Conservation (phyloP, 179 eudicot genomes). For the Drosera spatulata region DNA sequence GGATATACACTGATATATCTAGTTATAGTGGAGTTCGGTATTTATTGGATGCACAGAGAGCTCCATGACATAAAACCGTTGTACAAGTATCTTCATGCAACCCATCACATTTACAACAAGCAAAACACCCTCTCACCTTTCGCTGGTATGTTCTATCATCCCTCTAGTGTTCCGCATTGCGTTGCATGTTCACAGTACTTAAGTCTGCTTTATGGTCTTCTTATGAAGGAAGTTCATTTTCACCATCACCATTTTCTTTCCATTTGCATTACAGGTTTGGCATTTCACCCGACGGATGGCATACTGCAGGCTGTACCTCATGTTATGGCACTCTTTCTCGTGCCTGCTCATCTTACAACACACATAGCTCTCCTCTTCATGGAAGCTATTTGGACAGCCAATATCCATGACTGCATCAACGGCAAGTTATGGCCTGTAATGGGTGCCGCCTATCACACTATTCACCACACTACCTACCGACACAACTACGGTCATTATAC, state of each 20-base stretch:
- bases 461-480: slow-evolving; percentile 83
- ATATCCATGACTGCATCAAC: slow-evolving; percentile 81
- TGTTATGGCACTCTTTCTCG: slow-evolving; percentile 48
- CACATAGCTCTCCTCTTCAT: slow-evolving; percentile 63
- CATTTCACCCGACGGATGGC: slow-evolving; percentile 88
- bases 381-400: slow-evolving; percentile 84
- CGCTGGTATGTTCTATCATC: slow-evolving; percentile 49
- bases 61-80: slow-evolving; percentile 82
- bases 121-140: slow-evolving; percentile 90
- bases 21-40: slow-evolving; percentile 57
- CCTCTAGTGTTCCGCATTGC: background rate
- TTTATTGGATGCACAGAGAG: slow-evolving; percentile 81
- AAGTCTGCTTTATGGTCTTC: background rate
- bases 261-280: slow-evolving; percentile 41
- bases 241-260: too few relatives aligned
- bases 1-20: slow-evolving; percentile 37
- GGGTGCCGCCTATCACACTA: slow-evolving; percentile 98
- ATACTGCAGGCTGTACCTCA: slow-evolving; percentile 85
- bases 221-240: too few relatives aligned
- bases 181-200: background rate
- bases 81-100: slow-evolving; percentile 79
- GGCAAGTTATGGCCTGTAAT: slow-evolving; percentile 87
- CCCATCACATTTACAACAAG: slow-evolving; percentile 93
- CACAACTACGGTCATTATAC: slow-evolving; percentile 97
- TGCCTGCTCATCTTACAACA: slow-evolving; percentile 55